phyloP scores from a whole-genome alignment of 768 basidiomycete species.

The Mycena haematopus region DNA sequence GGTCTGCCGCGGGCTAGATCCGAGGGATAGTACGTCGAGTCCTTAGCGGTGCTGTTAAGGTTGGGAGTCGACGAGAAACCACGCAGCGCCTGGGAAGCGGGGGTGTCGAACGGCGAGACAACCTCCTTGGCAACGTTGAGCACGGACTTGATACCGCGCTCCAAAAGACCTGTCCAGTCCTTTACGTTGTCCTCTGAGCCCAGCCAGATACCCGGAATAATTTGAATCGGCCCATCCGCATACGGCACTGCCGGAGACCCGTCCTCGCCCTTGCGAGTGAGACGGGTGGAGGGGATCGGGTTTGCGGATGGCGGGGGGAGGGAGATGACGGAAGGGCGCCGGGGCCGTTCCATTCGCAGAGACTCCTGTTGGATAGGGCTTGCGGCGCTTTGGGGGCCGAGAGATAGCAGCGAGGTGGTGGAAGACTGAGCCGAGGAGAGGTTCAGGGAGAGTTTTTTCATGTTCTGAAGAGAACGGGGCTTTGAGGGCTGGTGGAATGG shows the following conservation, averaged over 20 bases:
- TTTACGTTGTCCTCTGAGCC: conserved; percentile 92
- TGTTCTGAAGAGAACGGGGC: conserved; percentile 62
- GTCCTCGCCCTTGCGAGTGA: conserved; percentile 73
- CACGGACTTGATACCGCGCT: conserved; percentile 78
- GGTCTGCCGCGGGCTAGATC: conserved; percentile 75
- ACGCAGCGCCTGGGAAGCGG: conserved; percentile 55
- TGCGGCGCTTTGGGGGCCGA: conserved; percentile 41
- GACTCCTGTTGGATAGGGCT: conserved; percentile 41
- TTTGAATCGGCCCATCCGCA: conserved; percentile 78
- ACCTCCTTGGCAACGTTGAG: conserved; percentile 97
- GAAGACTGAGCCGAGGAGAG: conserved; percentile 70
- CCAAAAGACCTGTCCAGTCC: conserved; percentile 74
- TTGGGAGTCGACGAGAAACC: conserved; percentile 74
- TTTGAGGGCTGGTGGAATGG: conserved; percentile 49
- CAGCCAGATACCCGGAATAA: conserved; percentile 87
- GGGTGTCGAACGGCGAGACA: conserved; percentile 66
- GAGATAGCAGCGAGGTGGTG: conserved; percentile 54
- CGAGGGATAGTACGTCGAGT: conserved; percentile 68
- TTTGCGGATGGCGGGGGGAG: conserved; percentile 60
- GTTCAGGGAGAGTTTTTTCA: conserved; percentile 78
- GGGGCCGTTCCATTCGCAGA: conserved; percentile 44
- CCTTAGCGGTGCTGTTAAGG: conserved; percentile 46
- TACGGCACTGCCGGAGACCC: conserved; percentile 72
- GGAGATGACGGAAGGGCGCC: conserved; percentile 77
- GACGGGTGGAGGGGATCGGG: conserved; percentile 53